phyloP scores from a whole-genome alignment of 1,284 basidiomycete species.

The Naganishia sp. region DNA sequence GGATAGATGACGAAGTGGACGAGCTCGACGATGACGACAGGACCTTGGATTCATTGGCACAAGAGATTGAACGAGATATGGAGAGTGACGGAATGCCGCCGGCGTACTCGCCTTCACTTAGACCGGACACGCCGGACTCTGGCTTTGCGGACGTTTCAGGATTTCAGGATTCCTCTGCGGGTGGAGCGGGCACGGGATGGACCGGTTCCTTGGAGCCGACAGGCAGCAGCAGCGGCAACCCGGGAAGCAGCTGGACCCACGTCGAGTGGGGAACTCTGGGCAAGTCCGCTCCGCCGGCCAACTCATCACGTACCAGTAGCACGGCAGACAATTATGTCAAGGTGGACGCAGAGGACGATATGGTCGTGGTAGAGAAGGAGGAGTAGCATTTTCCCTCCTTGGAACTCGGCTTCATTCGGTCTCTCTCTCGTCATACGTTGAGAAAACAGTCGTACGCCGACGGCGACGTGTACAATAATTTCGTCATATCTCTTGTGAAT shows the following conservation, averaged over 20 bases:
- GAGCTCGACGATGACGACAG: constrained; percentile 15
- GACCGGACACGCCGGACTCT: constrained; percentile 21
- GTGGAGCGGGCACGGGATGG: not conserved
- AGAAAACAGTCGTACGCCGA: too few relatives aligned
- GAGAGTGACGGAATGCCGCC: constrained; percentile 10
- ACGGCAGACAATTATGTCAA: constrained; percentile 22
- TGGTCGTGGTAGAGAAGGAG: constrained; percentile 16
- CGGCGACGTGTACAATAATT: too few relatives aligned
- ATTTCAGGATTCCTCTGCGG: not conserved
- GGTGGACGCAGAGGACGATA: constrained; percentile 20
- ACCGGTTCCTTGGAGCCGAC: not conserved
- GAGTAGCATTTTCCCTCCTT: not conserved
- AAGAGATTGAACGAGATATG: constrained; percentile 23
- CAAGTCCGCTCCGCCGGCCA: constrained; percentile 3
- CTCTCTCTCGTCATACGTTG: too few relatives aligned
- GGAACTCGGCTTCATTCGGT: not conserved
- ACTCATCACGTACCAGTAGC: constrained; percentile 16
- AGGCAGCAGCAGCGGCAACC: not conserved
- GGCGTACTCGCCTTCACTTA: not conserved
- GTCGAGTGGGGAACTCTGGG: constrained; percentile 10
- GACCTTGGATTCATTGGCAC: constrained; percentile 5
- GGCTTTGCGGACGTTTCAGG: constrained; percentile 6
- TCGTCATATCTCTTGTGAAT: too few relatives aligned
- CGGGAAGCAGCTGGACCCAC: constrained; percentile 20
- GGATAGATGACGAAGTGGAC: constrained; percentile 19